phyloP scores from a whole-genome alignment of 2,329 filamentous ascomycete species.

The Hypoxylon sp. region DNA sequence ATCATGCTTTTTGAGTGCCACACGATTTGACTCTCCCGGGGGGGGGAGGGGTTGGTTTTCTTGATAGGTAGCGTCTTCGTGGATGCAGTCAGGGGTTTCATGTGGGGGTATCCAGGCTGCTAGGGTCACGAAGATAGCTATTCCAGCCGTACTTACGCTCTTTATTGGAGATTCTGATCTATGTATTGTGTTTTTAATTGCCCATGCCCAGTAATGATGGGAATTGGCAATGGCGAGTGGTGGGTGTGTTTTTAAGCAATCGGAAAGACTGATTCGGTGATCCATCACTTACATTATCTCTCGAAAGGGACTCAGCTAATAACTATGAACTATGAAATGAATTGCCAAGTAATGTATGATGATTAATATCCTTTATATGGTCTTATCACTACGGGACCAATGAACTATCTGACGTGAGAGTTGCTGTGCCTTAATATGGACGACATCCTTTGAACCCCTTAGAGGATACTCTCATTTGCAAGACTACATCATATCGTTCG shows the following conservation, averaged over 20 bases:
- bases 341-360: too few relatives aligned
- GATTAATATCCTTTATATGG: background rate
- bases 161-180: too few relatives aligned
- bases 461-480: background rate
- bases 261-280: too few relatives aligned
- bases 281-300: background rate
- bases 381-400: background rate
- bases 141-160: background rate
- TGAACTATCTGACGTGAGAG: slow-evolving; percentile 8
- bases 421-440: background rate
- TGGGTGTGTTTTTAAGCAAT: background rate
- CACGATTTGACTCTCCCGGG: background rate
- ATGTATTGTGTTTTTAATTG: too few relatives aligned
- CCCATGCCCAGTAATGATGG: background rate
- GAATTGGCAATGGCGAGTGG: background rate
- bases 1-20: slow-evolving; percentile 13
- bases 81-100: slow-evolving; percentile 4
- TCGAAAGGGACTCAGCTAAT: background rate
- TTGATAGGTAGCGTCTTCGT: slow-evolving; percentile 1
- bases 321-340: too few relatives aligned
- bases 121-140: slow-evolving; percentile 3
- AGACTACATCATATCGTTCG: slow-evolving; percentile 13
- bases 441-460: slow-evolving; percentile 1
- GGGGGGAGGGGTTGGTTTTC: background rate
- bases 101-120: slow-evolving; percentile 7